Evolutionary conservation across 2,329 filamentous ascomycete genomes (phyloP), one percentile per base, ranked within the genome.

Genomic region (Fusarium sarcochroum): DNA sequence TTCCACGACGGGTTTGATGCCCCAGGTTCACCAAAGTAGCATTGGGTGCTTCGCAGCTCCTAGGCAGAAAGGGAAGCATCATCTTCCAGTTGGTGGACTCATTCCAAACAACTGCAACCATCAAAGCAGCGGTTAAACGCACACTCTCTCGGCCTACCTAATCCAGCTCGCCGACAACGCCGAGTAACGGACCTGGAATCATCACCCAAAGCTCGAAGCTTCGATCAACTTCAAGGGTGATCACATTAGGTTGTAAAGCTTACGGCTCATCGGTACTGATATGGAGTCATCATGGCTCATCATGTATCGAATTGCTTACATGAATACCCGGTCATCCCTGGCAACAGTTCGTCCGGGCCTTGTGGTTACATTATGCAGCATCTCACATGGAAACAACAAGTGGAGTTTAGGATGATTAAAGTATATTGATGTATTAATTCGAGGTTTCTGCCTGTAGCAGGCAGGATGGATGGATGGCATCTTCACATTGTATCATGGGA

Each of bases 81-180:
- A 18, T 20, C 40, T 18, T 38, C 37, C 20, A 13, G 34, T 48
- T 11, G n/a, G 30, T 35, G n/a, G 18, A 17, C 37, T 23, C 15
- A 5, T 27, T n/a, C 23, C 41, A 17, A 37, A 20, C 13, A 23
- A 23, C 32, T 9, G 34, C 21, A 51, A 34, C 21, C 23, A 25
- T 27, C 13, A 13, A 8, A 41, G 32, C 8, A n/a, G 20, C 18
- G 49, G n/a, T 40, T 38, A 40, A 46, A 14, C 42, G 48, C 23
- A 25, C 35, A 23, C 35, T 7, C 21, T 53, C 49, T 44, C 45
- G 59, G 64, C 42, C 63, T 73, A 49, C 69, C 64, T 23, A 27
- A 69, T 63, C 15, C 58, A 69, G 67, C 67, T 71, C 49, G 67
- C 57, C 69, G 63, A 59, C 34, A 23, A 32, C 23, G 13, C 48